phyloP scores from a whole-genome alignment of 257 asterid genomes.

The Solanum infundibuliforme region DNA sequence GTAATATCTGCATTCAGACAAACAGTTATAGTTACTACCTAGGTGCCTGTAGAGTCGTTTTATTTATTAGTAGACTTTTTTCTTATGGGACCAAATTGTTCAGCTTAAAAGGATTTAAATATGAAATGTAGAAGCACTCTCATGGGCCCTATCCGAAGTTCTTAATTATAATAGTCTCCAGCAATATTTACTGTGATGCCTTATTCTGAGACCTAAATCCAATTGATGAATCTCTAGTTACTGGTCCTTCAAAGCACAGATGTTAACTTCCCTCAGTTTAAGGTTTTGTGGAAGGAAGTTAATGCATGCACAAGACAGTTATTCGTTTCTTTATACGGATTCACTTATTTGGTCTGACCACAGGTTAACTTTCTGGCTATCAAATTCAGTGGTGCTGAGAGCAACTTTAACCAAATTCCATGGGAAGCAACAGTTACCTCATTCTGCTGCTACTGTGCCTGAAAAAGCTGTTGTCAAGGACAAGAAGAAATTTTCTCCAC shows the following conservation, averaged over 20 bases:
- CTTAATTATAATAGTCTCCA: neutral
- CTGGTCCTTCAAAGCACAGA: neutral
- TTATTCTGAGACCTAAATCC: neutral
- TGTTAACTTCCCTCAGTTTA: neutral
- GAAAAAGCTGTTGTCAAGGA: constrained; percentile 15
- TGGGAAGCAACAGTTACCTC: constrained; percentile 24
- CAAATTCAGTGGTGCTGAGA: constrained; percentile 85
- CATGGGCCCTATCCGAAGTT: neutral
- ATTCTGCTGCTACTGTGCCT: constrained; percentile 15
- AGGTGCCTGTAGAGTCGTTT: neutral
- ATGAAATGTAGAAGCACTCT: neutral
- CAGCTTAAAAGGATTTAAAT: neutral
- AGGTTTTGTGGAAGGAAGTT: neutral
- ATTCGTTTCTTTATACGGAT: neutral
- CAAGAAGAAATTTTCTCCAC: constrained; percentile 27
- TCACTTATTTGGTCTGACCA: neutral
- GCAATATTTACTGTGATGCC: neutral
- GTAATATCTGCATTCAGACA: neutral
- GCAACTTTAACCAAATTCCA: constrained; percentile 48
- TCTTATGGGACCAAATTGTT: neutral
- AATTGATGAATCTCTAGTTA: neutral
- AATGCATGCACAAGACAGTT: neutral
- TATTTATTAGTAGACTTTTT: neutral
- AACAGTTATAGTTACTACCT: neutral
- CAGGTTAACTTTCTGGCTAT: constrained; percentile 94